Evolutionary conservation across 2,329 filamentous ascomycete species (phyloP).

Genomic region (Davidsoniella neocaledoniae): DNA sequence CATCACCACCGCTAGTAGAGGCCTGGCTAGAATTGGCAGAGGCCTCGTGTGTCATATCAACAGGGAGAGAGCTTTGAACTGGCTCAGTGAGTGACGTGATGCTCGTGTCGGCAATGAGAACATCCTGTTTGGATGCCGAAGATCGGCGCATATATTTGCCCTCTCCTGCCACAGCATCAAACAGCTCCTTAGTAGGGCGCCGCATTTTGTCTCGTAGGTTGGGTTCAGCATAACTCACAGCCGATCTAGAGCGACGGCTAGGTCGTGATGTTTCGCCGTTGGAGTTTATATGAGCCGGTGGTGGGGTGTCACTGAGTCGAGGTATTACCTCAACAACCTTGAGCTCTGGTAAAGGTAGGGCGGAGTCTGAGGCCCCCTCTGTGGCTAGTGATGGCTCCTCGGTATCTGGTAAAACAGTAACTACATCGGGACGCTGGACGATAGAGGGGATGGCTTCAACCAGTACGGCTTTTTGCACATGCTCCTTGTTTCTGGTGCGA

Average conservation of each 20-base stretch:
- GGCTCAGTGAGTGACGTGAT: too few relatives aligned
- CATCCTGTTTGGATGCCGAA: slow-evolving; percentile 11
- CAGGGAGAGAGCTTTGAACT: too few relatives aligned
- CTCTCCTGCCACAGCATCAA: slow-evolving; percentile 56
- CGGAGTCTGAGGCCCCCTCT: slow-evolving; percentile 22
- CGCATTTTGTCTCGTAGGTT: slow-evolving; percentile 73
- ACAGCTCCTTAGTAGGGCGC: slow-evolving; percentile 57
- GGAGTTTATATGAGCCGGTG: slow-evolving; percentile 38
- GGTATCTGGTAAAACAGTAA: slow-evolving; percentile 13
- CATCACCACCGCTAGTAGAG: not conserved
- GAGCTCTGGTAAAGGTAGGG: slow-evolving; percentile 30
- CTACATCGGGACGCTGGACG: slow-evolving; percentile 7
- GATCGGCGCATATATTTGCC: slow-evolving; percentile 32
- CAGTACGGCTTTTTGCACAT: not conserved
- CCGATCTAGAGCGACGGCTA: slow-evolving; percentile 47
- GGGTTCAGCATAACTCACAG: slow-evolving; percentile 68
- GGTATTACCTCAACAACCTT: slow-evolving; percentile 20
- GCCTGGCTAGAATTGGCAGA: not conserved
- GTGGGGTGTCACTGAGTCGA: slow-evolving; percentile 36
- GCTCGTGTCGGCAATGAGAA: not conserved
- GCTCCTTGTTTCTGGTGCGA: not conserved
- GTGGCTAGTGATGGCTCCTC: slow-evolving; percentile 16
- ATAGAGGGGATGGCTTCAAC: slow-evolving; percentile 1
- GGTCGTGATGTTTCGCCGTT: slow-evolving; percentile 43
- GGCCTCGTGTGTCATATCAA: not conserved